Percentiles rank a stretch among this genome's conserved stretches.
Evolutionary conservation across 192 early-diverging fungal genomes (phyloP).

Genomic region (Mortierella hygrophila): DNA sequence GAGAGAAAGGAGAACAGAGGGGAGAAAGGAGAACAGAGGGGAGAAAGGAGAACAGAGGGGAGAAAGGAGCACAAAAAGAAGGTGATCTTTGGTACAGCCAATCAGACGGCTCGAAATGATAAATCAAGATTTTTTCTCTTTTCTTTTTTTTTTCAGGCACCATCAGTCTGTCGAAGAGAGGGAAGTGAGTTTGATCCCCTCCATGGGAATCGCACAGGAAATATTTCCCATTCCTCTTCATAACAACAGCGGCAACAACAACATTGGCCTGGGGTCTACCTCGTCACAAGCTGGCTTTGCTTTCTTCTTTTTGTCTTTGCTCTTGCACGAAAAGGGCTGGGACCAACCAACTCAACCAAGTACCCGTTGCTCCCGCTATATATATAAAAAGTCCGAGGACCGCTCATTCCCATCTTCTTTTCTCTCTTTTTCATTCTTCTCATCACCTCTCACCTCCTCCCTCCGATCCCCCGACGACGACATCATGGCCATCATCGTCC

Average conservation of each 20-base stretch:
- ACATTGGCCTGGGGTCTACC: slow-evolving; percentile 6
- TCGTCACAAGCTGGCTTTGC: not conserved
- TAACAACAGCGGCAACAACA: not conserved
- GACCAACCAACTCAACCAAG: not conserved
- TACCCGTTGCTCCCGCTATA: not conserved
- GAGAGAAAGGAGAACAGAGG: not conserved
- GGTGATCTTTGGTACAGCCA: slow-evolving; percentile 55
- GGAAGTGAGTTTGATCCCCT: not conserved
- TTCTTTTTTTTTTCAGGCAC: slow-evolving; percentile 3
- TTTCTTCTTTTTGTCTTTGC: too few species aligned
- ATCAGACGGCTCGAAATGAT: slow-evolving; percentile 21
- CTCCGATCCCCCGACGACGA: slow-evolving; percentile 7
- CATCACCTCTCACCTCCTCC: slow-evolving; percentile 3
- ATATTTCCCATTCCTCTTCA: too few species aligned
- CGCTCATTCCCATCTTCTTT: not conserved
- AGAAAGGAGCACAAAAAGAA: slow-evolving; percentile 34
- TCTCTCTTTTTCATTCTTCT: not conserved
- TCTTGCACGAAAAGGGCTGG: not conserved
- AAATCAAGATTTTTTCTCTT: slow-evolving; percentile 20
- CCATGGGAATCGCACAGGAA: not conserved
- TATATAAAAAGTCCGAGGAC: not conserved
- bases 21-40: not conserved
- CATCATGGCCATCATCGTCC: slow-evolving; percentile 56
- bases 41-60: not conserved
- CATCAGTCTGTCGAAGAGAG: not conserved